Conservation (phyloP, 2,329 filamentous ascomycete genomes). For the Pseudodiploospora longispora region DNA sequence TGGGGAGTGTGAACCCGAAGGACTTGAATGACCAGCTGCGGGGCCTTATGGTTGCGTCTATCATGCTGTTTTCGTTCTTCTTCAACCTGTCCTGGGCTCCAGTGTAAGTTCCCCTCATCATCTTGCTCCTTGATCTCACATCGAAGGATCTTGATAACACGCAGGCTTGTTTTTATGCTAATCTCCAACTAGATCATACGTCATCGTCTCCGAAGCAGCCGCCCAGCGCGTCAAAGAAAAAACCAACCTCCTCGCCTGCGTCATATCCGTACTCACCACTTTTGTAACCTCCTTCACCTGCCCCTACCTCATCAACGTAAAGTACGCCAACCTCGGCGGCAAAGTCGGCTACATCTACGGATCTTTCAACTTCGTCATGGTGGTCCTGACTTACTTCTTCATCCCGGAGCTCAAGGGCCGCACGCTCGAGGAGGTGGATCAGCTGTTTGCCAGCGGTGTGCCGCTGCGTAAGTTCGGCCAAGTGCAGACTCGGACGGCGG, state of each 20-base stretch:
- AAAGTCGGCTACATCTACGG: constrained; percentile 34
- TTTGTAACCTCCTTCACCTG: constrained; percentile 27
- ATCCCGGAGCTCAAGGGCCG: constrained; percentile 36
- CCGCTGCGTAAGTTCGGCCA: constrained; percentile 12
- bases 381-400: constrained; percentile 33
- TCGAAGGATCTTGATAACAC: too few relatives aligned
- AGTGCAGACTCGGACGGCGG: not conserved
- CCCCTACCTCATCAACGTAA: constrained; percentile 27
- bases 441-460: constrained; percentile 12
- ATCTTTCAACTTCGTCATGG: constrained; percentile 26
- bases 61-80: constrained; percentile 17
- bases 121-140: not conserved
- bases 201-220: constrained; percentile 18
- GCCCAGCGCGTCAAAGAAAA: constrained; percentile 21
- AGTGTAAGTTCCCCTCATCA: constrained; percentile 10
- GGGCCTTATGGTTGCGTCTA: constrained; percentile 15
- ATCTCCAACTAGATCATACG: constrained; percentile 13
- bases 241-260: constrained; percentile 19
- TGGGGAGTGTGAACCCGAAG: constrained; percentile 10
- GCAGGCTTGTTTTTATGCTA: not conserved
- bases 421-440: constrained; percentile 16
- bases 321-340: constrained; percentile 25
- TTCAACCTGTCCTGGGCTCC: constrained; percentile 21
- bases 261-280: constrained; percentile 21
- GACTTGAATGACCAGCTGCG: constrained; percentile 5